A percentile compares a stretch with the other conserved stretches of the same genome.
These are phyloP conservation scores for Biscogniauxia sp. DNA, from an alignment of 2,329 filamentous ascomycete species.

Conservation along the genomic window DNA sequence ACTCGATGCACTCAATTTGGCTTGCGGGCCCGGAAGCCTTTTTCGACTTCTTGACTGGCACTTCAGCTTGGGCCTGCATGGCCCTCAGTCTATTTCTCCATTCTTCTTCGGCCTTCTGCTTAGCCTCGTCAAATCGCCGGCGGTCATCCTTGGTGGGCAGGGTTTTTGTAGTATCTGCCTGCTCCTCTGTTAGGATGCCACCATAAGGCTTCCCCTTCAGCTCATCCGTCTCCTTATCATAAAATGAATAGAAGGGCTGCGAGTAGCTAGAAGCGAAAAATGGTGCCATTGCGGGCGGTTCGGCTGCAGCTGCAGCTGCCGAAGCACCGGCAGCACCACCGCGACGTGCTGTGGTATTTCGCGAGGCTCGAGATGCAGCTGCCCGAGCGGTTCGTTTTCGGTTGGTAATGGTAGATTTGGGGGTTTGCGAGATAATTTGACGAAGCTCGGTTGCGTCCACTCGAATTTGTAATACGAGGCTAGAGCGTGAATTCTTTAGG, in stretches of 20 bases:
- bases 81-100: slow-evolving; percentile 68
- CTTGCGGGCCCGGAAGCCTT: slow-evolving; percentile 85
- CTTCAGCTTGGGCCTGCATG: slow-evolving; percentile 62
- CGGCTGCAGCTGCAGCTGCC: slow-evolving; percentile 32
- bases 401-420: slow-evolving; percentile 51
- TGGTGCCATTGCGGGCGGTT: slow-evolving; percentile 52
- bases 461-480: slow-evolving; percentile 57
- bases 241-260: slow-evolving; percentile 83
- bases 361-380: slow-evolving; percentile 32
- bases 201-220: slow-evolving; percentile 92
- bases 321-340: slow-evolving; percentile 30
- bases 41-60: slow-evolving; percentile 62
- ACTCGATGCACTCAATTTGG: slow-evolving; percentile 98
- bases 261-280: slow-evolving; percentile 60
- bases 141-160: slow-evolving; percentile 78
- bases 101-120: slow-evolving; percentile 86
- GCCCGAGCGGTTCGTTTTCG: slow-evolving; percentile 43
- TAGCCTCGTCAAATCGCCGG: slow-evolving; percentile 83
- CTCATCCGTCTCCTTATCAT: slow-evolving; percentile 86
- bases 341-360: slow-evolving; percentile 27
- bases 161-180: slow-evolving; percentile 89
- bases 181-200: slow-evolving; percentile 82
- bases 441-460: slow-evolving; percentile 58
- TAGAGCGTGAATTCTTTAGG: slow-evolving; percentile 38
- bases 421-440: slow-evolving; percentile 56